Evolutionary conservation across 2,329 filamentous ascomycete species (phyloP).

Genomic region (Endocalyx cinctus): DNA sequence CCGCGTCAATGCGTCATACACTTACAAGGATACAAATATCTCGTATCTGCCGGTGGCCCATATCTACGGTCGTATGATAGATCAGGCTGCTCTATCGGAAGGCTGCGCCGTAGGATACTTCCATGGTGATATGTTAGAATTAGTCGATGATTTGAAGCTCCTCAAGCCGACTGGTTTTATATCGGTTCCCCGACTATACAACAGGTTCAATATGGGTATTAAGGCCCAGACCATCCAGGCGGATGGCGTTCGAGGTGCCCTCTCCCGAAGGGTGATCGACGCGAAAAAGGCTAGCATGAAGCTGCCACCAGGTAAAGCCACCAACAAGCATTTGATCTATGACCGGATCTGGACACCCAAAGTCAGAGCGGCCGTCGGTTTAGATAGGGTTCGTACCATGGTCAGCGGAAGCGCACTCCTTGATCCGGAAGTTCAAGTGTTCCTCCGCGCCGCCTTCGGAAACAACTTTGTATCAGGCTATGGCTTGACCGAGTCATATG

Average conservation of each 20-base stretch:
- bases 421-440: slow-evolving; percentile 81
- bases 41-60: slow-evolving; percentile 94
- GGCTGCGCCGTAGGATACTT: slow-evolving; percentile 85
- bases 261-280: slow-evolving; percentile 75
- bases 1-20: slow-evolving; percentile 49
- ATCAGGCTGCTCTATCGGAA: slow-evolving; percentile 68
- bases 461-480: slow-evolving; percentile 83
- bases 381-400: slow-evolving; percentile 69
- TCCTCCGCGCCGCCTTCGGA: slow-evolving; percentile 78
- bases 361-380: slow-evolving; percentile 74
- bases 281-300: slow-evolving; percentile 78
- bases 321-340: slow-evolving; percentile 72
- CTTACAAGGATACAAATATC: slow-evolving; percentile 57
- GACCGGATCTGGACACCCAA: slow-evolving; percentile 90
- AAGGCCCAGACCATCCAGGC: slow-evolving; percentile 74
- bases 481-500: slow-evolving; percentile 91
- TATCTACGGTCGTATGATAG: slow-evolving; percentile 83
- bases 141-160: slow-evolving; percentile 88
- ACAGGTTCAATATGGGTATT: slow-evolving; percentile 81
- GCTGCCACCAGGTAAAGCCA: slow-evolving; percentile 66
- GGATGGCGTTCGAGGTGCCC: slow-evolving; percentile 71
- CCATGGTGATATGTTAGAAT: slow-evolving; percentile 79
- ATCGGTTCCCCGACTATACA: slow-evolving; percentile 88
- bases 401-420: slow-evolving; percentile 87
- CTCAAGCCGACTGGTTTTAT: slow-evolving; percentile 78